Percentiles rank a stretch among this genome's conserved stretches.
Conservation (phyloP, 2,329 filamentous ascomycete species). For the Colletotrichum sp. region DNA sequence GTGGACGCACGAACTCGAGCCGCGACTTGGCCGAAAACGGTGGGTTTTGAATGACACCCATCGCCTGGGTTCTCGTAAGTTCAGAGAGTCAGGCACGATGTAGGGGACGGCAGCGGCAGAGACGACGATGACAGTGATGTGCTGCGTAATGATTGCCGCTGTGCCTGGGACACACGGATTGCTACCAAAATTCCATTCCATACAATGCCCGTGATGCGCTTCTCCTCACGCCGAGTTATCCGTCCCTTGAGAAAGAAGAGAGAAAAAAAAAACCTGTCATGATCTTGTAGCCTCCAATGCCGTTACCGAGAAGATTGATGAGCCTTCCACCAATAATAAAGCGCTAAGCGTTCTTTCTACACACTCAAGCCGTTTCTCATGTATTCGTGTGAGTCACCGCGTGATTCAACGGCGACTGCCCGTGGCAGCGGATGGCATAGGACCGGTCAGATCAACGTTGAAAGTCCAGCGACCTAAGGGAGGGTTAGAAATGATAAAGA, state of each 20-base stretch:
- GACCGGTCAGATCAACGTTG: conserved; percentile 37
- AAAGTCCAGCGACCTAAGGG: conserved; percentile 52
- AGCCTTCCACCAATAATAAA: not conserved
- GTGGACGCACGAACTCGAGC: not conserved
- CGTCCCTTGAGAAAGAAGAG: not conserved
- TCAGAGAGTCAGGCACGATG: not conserved
- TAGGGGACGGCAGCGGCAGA: not conserved
- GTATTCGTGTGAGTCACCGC: not conserved
- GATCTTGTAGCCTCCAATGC: not conserved
- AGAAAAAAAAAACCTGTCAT: not conserved
- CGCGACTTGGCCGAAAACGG: not conserved
- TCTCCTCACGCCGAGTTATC: not conserved
- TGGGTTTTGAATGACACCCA: not conserved
- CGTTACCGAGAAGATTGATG: not conserved
- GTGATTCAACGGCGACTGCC: conserved; percentile 27
- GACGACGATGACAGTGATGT: not conserved
- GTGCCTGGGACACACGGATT: conserved; percentile 12
- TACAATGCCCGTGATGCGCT: conserved; percentile 17
- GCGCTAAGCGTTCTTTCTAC: not conserved
- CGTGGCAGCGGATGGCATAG: conserved; percentile 23
- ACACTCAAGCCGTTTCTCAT: not conserved
- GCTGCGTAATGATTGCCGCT: conserved; percentile 1
- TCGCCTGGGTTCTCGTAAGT: not conserved
- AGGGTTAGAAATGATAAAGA: conserved; percentile 26
- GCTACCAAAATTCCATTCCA: conserved; percentile 12